These are phyloP conservation scores for Fragaria vesca DNA, from an alignment of 306 rosid species.

Conservation along the genomic window DNA sequence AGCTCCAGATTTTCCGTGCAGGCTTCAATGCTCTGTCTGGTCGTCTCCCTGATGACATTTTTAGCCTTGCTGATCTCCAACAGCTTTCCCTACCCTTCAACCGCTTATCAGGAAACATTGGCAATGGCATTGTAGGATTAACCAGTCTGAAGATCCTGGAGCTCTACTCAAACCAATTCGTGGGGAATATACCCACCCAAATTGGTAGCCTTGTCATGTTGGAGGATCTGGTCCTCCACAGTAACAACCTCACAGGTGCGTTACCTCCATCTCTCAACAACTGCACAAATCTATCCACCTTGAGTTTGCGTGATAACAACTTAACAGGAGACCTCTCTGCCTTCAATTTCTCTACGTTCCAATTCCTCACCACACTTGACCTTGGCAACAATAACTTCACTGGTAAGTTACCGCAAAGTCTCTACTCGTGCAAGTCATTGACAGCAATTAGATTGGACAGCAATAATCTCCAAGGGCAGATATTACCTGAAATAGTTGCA, in stretches of 20 bases:
- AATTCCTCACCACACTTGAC: slow-evolving; percentile 63
- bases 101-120: slow-evolving; percentile 54
- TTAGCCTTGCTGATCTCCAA: slow-evolving; percentile 35
- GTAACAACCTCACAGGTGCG: slow-evolving; percentile 64
- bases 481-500: slow-evolving; percentile 49
- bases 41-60: slow-evolving; percentile 59
- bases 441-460: slow-evolving; percentile 67
- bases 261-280: slow-evolving; percentile 60
- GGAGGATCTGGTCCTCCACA: slow-evolving; percentile 57
- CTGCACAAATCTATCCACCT: slow-evolving; percentile 56
- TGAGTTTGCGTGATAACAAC: slow-evolving; percentile 72
- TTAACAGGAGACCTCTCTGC: slow-evolving; percentile 61
- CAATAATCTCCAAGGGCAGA: slow-evolving; percentile 63
- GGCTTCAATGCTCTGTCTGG: slow-evolving; percentile 67
- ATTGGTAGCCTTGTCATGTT: slow-evolving; percentile 66
- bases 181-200: slow-evolving; percentile 51
- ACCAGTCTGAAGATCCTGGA: slow-evolving; percentile 61
- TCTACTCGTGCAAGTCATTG: slow-evolving; percentile 71
- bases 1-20: slow-evolving; percentile 62
- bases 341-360: slow-evolving; percentile 61
- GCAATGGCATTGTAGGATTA: slow-evolving; percentile 40
- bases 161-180: slow-evolving; percentile 61
- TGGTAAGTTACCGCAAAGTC: slow-evolving; percentile 65
- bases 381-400: slow-evolving; percentile 70
- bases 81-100: slow-evolving; percentile 64